Percentiles rank a stretch among this genome's conserved stretches.
These are phyloP conservation scores for Micromonas commoda DNA, from an alignment of 139 green algal genomes.

Conservation along the genomic window DNA sequence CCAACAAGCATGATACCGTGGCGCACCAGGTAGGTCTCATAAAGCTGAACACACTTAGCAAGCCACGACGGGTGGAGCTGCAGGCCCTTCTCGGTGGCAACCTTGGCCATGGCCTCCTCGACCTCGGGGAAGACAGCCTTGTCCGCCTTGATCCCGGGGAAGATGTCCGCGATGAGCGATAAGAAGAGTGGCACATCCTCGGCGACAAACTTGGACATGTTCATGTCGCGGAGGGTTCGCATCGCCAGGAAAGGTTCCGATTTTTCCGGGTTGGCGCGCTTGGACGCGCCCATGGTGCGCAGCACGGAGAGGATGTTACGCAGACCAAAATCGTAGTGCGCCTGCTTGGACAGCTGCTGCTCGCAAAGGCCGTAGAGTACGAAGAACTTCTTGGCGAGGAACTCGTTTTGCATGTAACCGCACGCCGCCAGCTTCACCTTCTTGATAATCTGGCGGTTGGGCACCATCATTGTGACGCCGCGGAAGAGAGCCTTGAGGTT, in stretches of 20 bases:
- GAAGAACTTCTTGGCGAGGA: conserved; percentile 80
- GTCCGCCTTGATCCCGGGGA: conserved; percentile 49
- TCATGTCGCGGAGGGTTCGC: conserved; percentile 81
- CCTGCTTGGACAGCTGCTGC: conserved; percentile 78
- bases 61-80: conserved; percentile 53
- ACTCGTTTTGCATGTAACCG: conserved; percentile 66
- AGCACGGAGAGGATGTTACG: conserved; percentile 70
- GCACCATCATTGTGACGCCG: conserved; percentile 72
- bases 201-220: conserved; percentile 81
- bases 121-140: conserved; percentile 58
- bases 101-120: conserved; percentile 75
- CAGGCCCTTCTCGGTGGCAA: conserved; percentile 43
- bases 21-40: conserved; percentile 73
- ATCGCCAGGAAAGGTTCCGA: conserved; percentile 70
- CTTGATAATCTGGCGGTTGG: conserved; percentile 69
- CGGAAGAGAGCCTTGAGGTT: conserved; percentile 70
- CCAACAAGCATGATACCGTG: conserved; percentile 83
- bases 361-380: conserved; percentile 74
- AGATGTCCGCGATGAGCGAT: conserved; percentile 68
- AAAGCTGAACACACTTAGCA: conserved; percentile 78
- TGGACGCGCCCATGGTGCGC: conserved; percentile 69
- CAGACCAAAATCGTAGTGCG: conserved; percentile 82
- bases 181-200: conserved; percentile 80
- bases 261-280: conserved; percentile 64
- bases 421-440: conserved; percentile 78